Percentiles rank a stretch among this genome's conserved stretches.
These are phyloP conservation scores for Eucalyptus cloeziana DNA, from an alignment of 345 rosid species.

Conservation along the genomic window DNA sequence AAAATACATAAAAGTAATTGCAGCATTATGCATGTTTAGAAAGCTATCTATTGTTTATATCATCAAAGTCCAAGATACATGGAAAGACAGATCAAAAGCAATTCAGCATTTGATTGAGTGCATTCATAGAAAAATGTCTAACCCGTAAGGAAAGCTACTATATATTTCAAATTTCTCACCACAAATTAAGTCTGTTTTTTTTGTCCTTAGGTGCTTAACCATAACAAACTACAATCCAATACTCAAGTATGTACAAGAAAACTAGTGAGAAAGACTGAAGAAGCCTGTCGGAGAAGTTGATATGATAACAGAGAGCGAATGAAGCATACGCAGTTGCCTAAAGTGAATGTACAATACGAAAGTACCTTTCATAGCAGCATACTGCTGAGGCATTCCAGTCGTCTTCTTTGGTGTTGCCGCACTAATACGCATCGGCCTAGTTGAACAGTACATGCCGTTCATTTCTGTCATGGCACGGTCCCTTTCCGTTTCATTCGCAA, in stretches of 20 bases:
- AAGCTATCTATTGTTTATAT: background rate
- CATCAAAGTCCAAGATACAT: background rate
- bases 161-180: background rate
- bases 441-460: constrained; percentile 91
- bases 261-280: background rate
- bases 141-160: background rate
- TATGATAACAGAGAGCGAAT: background rate
- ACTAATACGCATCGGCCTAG: constrained; percentile 91
- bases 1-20: background rate
- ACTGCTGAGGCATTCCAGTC: constrained; percentile 55
- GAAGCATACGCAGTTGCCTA: background rate
- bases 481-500: constrained; percentile 83
- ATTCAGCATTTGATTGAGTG: background rate
- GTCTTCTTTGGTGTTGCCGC: constrained; percentile 82
- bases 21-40: background rate
- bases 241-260: background rate
- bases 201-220: background rate
- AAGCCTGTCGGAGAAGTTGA: background rate
- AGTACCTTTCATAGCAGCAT: constrained; percentile 48
- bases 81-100: background rate
- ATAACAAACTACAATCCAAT: background rate
- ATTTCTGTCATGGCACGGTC: constrained; percentile 90
- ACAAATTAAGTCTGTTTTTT: background rate
- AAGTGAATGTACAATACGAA: background rate
- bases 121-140: background rate